Base-by-base conservation (phyloP, 306 rosid genomes). In the Alnus glutinosa region DNA sequence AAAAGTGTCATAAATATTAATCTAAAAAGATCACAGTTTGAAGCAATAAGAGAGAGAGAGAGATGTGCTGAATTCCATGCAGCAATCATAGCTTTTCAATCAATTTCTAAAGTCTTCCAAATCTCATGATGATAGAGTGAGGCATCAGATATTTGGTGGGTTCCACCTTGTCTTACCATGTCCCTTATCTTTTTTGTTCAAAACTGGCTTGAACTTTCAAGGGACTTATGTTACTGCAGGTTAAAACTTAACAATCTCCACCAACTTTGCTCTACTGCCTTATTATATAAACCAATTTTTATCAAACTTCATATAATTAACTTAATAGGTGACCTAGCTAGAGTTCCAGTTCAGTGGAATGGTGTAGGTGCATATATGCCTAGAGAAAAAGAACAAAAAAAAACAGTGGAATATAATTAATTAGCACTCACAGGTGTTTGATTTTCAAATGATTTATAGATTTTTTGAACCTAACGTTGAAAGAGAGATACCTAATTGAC, bases 31-130 rank as follows among this genome's bases (percentile, higher is more conserved):
- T 77, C 80, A 78, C 78, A 82, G 78, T 75, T 58, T 9, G 75
- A 84, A 80, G 84, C 82, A 86, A 80, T 7, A 74, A 74, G 75
- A 77, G 78, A 71, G 58, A 71, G 74, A 46, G 66, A 68, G 48
- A 62, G 49, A 23, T 70, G 73, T 83, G 80, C 90, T 83, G 91
- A 91, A 93, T 93, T 93, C 98, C 90, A 90, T 90, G 92, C 86
- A 84, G 82, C 87, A 90, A 93, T 93, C 70, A 93, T 93, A 76
- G 55, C 90, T 58, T 77, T 78, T 73, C 81, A 74, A 89, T 85
- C 86, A 84, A 85, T 85, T 89, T 80, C 78, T 74, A 74, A 75
- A 87, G 87, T 70, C 83, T 87, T 87, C 87, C 82, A 85, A 86
- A 86, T 87, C 72, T 77, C 78, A 91, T 91, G 87, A 91, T 91